A percentile compares a stretch with the other conserved stretches of the same genome.
These are phyloP conservation scores for Zopfochytrium polystomum DNA, from an alignment of 371 early-diverging fungal species.

Conservation along the genomic window DNA sequence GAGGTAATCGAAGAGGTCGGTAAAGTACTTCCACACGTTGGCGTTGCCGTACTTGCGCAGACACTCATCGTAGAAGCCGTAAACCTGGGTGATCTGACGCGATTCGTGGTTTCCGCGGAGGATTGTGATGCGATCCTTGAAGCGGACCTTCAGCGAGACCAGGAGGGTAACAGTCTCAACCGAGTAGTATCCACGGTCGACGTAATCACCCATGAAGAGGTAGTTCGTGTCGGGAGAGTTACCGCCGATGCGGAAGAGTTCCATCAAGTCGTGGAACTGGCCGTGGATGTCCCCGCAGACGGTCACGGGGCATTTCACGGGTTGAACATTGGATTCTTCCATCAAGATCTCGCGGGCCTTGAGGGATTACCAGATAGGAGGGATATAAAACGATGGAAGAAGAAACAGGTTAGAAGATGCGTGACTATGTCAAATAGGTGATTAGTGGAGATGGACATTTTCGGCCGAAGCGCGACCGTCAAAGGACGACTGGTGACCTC, in stretches of 20 bases:
- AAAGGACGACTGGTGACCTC: no score
- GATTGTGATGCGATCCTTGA: conserved; percentile 93
- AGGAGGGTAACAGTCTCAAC: conserved; percentile 98
- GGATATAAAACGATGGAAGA: background rate
- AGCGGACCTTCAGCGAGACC: conserved; percentile 94
- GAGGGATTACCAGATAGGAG: no score
- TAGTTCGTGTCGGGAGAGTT: conserved; percentile 98
- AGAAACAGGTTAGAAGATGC: no score
- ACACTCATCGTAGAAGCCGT: conserved; percentile 99
- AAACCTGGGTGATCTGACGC: conserved; percentile 97
- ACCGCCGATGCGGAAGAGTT: conserved; percentile 97
- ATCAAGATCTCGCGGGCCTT: conserved; percentile 94
- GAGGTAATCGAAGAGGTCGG: conserved; percentile 98
- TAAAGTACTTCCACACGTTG: conserved; percentile 98
- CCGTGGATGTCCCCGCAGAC: no score
- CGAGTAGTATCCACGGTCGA: conserved; percentile 99
- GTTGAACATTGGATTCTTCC: conserved; percentile 96
- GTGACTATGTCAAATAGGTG: no score
- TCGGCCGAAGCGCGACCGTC: no score
- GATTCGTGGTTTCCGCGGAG: conserved; percentile 99
- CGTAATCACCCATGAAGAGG: conserved; percentile 99
- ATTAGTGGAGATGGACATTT: no score
- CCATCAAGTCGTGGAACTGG: conserved; percentile 98
- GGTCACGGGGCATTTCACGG: conserved; percentile 94
- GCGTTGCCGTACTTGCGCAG: conserved; percentile 96